Evolutionary conservation across 768 basidiomycete genomes (phyloP), one percentile per base, ranked within the genome.

Genomic region (Mycena vulgaris): DNA sequence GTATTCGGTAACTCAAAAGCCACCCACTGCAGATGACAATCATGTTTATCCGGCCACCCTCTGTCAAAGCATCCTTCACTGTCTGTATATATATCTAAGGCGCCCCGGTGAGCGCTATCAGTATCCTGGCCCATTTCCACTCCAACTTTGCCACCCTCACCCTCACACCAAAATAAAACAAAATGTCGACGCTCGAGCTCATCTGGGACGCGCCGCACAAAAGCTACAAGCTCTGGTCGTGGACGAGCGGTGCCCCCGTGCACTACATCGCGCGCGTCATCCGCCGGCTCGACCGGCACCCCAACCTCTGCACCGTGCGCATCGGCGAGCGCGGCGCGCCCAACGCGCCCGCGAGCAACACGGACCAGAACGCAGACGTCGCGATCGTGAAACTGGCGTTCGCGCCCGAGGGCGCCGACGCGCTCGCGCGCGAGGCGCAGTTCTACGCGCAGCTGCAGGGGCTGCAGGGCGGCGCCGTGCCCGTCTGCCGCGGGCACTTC

Each of bases 401-500:
- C 9, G 72, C 71, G 19, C 31, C 57, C n/a, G 63, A 64, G 10
- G 75, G 56, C 16, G 53, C 76, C 17, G 69, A 69, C 5, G 66
- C 64, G 48, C 68, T 80, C 25, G 72, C 72, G 48, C 68, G 73
- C 51, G 79, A 80, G 69, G 76, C 76, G 4, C 33, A 31, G 53
- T 62, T 76, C 35, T 79, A 79, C 58, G 52, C 59, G 35, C 57
- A 66, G 57, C 57, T 80, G 55, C 23, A 31, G 47, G n/a, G n/a
- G 0, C 48, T 77, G 13, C 79, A 80, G 53, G 78, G 77, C 10
- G n/a, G 45, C 23, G 72, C 73, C 28, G 79, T 78, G 16, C 79
- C 79, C 3, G 28, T 55, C 8, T 75, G 68, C 62, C 73, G 74
- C 25, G 78, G 78, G 7, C 68, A 75, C 60, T 80, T 70, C 55